A percentile compares a stretch with the other conserved stretches of the same genome.
Conservation (phyloP, 177 flowering plant species). For the Viscum album region DNA sequence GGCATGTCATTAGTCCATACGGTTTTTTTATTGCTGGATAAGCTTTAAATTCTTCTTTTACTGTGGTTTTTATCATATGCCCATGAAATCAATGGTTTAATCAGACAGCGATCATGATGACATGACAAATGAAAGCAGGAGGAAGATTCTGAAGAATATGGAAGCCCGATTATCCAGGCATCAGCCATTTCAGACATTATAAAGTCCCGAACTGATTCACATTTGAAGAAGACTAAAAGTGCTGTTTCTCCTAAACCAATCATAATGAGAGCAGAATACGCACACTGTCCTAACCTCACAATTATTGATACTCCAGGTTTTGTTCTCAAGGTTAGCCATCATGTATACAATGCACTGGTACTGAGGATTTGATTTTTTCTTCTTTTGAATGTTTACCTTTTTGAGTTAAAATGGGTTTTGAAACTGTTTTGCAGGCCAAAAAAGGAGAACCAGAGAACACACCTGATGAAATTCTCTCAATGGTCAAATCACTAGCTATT, state of each 20-base stretch:
- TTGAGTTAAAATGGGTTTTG: too few species aligned
- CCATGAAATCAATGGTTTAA: too few species aligned
- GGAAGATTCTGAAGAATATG: slow-evolving; percentile 96
- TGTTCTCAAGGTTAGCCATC: slow-evolving; percentile 64
- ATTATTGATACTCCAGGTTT: slow-evolving; percentile 97
- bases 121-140: slow-evolving; percentile 34
- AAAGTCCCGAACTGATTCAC: slow-evolving; percentile 66
- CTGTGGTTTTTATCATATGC: too few species aligned
- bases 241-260: slow-evolving; percentile 92
- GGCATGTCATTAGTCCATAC: too few species aligned
- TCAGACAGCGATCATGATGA: neutral
- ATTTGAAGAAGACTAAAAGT: slow-evolving; percentile 51
- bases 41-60: too few species aligned
- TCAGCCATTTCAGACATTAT: slow-evolving; percentile 84
- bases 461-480: slow-evolving; percentile 83
- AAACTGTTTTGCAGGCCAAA: slow-evolving; percentile 46
- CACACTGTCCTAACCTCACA: slow-evolving; percentile 93
- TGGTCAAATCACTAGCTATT: slow-evolving; percentile 91
- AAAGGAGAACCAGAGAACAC: slow-evolving; percentile 94
- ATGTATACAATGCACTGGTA: neutral
- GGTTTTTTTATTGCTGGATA: too few species aligned
- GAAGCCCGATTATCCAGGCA: slow-evolving; percentile 51
- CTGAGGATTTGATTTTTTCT: neutral
- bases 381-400: neutral
- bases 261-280: slow-evolving; percentile 96